phyloP scores from a whole-genome alignment of 495 filamentous ascomycete genomes.

The Pseudomonodictys pantanalensis region DNA sequence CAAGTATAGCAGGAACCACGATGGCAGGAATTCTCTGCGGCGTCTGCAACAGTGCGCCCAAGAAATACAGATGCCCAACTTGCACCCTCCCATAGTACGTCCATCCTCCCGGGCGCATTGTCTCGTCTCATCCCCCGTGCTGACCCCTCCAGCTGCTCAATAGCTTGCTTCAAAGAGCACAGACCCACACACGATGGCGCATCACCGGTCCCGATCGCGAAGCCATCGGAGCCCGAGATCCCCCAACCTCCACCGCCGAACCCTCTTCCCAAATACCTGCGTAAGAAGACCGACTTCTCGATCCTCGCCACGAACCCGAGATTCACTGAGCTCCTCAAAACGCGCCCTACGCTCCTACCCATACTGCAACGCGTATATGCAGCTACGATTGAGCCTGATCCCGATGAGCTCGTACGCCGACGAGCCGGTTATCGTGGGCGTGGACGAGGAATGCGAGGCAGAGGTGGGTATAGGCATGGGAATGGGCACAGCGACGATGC shows the following conservation, averaged over 20 bases:
- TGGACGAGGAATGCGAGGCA: conserved; percentile 54
- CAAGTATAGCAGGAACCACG: too few species aligned
- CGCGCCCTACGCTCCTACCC: conserved; percentile 33
- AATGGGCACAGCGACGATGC: conserved; percentile 44
- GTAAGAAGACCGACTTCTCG: conserved; percentile 29
- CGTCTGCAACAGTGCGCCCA: conserved; percentile 35
- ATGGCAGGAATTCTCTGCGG: conserved; percentile 30
- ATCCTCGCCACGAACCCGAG: conserved; percentile 32
- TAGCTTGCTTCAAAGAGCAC: conserved; percentile 25
- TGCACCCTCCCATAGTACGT: conserved; percentile 42
- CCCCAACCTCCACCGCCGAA: conserved; percentile 28
- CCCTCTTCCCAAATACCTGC: conserved; percentile 23
- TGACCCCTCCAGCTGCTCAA: conserved; percentile 23
- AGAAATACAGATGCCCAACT: conserved; percentile 45
- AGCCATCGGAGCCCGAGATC: conserved; percentile 6
- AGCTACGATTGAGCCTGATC: conserved; percentile 37
- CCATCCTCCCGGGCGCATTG: too few species aligned
- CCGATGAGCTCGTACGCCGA: conserved; percentile 45
- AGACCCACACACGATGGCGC: conserved; percentile 3
- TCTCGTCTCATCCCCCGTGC: too few species aligned
- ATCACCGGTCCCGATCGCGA: background rate
- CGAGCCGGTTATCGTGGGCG: conserved; percentile 52
- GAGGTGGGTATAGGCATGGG: conserved; percentile 48
- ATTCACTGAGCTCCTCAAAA: conserved; percentile 32
- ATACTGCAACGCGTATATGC: conserved; percentile 35